phyloP scores from a whole-genome alignment of 2,329 filamentous ascomycete genomes.

The Arthroderma sp. region DNA sequence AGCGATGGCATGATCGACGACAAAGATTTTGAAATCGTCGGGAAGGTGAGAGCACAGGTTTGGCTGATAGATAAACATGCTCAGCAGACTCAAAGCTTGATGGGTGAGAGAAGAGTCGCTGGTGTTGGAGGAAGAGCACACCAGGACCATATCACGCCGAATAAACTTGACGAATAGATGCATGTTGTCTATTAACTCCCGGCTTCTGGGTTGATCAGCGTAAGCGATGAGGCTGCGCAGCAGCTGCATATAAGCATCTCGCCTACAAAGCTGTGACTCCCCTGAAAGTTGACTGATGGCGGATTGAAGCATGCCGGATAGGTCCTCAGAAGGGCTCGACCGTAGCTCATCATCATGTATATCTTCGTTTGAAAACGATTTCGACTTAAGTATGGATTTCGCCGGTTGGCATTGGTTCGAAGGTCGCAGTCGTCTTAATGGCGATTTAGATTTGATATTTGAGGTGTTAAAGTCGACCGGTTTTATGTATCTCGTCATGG shows the following conservation, averaged over 20 bases:
- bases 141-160: conserved; percentile 60
- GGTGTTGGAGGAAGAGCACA: conserved; percentile 40
- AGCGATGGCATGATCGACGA: conserved; percentile 68
- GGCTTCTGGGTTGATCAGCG: conserved; percentile 63
- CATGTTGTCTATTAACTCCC: conserved; percentile 63
- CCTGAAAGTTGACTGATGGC: conserved; percentile 69
- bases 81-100: conserved; percentile 65
- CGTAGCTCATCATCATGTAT: conserved; percentile 30
- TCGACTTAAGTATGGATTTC: conserved; percentile 73
- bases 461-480: conserved; percentile 25
- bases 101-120: conserved; percentile 58
- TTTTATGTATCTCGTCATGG: conserved; percentile 43
- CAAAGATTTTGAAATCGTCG: conserved; percentile 64
- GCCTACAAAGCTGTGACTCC: conserved; percentile 54
- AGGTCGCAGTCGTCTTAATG: conserved; percentile 35
- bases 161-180: conserved; percentile 67
- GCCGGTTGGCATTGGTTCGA: conserved; percentile 42
- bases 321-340: conserved; percentile 41
- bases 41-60: conserved; percentile 58
- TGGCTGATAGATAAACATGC: conserved; percentile 61
- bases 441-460: conserved; percentile 16
- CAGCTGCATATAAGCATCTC: conserved; percentile 79
- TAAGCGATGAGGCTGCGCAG: conserved; percentile 65
- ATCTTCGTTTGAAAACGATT: conserved; percentile 30
- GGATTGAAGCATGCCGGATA: conserved; percentile 73